These are phyloP conservation scores for Nadsonia fulvescens DNA, from an alignment of 805 yeast genomes.

Conservation along the genomic window DNA sequence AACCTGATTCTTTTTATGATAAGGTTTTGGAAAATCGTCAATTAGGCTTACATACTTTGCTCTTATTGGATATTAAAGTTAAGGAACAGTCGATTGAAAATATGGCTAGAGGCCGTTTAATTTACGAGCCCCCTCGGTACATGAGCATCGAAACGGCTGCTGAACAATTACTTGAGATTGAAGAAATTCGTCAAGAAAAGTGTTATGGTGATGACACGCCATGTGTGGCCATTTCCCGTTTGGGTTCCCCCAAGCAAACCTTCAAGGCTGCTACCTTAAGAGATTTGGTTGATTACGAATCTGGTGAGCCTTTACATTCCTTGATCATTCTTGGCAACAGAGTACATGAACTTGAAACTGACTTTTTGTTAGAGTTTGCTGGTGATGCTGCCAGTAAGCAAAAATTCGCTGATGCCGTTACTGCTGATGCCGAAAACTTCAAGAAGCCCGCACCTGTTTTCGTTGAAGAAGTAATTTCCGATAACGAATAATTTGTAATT, in stretches of 20 bases:
- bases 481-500: too few species aligned
- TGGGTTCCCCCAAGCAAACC: slow-evolving; percentile 70
- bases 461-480: too few species aligned
- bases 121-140: slow-evolving; percentile 93
- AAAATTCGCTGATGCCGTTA: slow-evolving; percentile 29
- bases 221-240: slow-evolving; percentile 79
- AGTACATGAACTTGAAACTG: slow-evolving; percentile 83
- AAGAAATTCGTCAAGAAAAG: slow-evolving; percentile 51
- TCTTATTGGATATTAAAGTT: slow-evolving; percentile 81
- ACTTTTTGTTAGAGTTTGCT: slow-evolving; percentile 62
- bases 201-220: slow-evolving; percentile 83
- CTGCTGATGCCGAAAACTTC: slow-evolving; percentile 18
- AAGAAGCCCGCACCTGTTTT: slow-evolving; percentile 7
- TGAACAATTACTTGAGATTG: slow-evolving; percentile 71
- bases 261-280: slow-evolving; percentile 73
- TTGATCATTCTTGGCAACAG: slow-evolving; percentile 78
- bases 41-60: slow-evolving; percentile 80
- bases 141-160: slow-evolving; percentile 88
- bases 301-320: slow-evolving; percentile 91
- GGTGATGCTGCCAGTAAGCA: slow-evolving; percentile 28
- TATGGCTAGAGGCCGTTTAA: slow-evolving; percentile 78
- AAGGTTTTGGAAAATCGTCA: slow-evolving; percentile 77
- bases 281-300: slow-evolving; percentile 64
- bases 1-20: slow-evolving; percentile 87
- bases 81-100: slow-evolving; percentile 92